Conservation (phyloP, 2,329 filamentous ascomycete genomes). For the Xylaria sp. region DNA sequence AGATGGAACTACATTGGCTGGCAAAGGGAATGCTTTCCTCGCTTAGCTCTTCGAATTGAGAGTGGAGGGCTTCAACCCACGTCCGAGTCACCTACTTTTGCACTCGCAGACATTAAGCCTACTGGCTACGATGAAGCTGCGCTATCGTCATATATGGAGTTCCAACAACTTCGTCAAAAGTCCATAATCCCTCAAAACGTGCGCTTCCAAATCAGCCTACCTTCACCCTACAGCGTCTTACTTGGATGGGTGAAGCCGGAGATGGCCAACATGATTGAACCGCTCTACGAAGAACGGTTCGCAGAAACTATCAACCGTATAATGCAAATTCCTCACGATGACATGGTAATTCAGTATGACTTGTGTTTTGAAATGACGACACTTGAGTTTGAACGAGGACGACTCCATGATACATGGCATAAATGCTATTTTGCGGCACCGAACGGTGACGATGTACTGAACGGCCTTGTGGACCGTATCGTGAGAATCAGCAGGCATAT, state of each 20-base stretch:
- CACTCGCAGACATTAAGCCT: constrained; percentile 40
- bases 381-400: constrained; percentile 41
- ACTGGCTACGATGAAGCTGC: constrained; percentile 42
- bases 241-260: constrained; percentile 39
- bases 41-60: neutral
- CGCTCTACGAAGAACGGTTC: constrained; percentile 43
- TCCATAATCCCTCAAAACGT: constrained; percentile 35
- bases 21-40: constrained; percentile 40
- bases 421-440: constrained; percentile 39
- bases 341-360: constrained; percentile 45
- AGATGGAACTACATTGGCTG: constrained; percentile 43
- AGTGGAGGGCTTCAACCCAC: constrained; percentile 37
- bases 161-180: constrained; percentile 41
- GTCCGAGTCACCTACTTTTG: constrained; percentile 36
- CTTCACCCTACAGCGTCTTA: constrained; percentile 42
- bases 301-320: constrained; percentile 37
- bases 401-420: constrained; percentile 32
- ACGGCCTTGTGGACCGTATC: constrained; percentile 42
- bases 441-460: constrained; percentile 27
- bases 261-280: constrained; percentile 37
- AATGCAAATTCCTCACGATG: constrained; percentile 38
- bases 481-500: constrained; percentile 37
- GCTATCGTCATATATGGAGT: constrained; percentile 40
- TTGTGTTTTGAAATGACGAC: constrained; percentile 43
- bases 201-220: constrained; percentile 42